Evolutionary conservation across 352 stramenopile species (phyloP), one percentile per base, ranked within the genome.

Genomic region (Thalassiosira allenii): DNA sequence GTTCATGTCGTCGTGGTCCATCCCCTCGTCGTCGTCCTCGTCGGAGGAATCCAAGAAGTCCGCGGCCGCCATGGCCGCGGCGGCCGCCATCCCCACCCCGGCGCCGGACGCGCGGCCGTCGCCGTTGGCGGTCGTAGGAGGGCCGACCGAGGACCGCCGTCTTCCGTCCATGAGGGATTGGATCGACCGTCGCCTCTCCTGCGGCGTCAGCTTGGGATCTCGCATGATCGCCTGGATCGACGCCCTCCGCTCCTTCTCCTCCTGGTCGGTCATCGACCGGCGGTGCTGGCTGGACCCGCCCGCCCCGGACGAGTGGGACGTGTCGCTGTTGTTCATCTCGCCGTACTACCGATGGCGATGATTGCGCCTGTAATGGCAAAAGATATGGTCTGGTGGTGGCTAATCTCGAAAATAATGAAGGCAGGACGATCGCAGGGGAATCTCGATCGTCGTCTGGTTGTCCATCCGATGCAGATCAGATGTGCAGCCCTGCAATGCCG

Each of bases 141-240:
- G 54, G 23, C 52, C 34, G 3, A 63, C 43, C 34, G 69, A 85
- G 5, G 78, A 89, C 14, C 88, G 76, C 41, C 89, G 59, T 66
- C 88, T 41, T n/a, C 88, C 88, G 75, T 93, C 88, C 88, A 93
- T 93, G 22, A 93, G 71, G 20, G 47, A 80, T 75, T 92, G 87
- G 54, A 93, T 92, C 0, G 75, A 83, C 57, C 73, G 71, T 17
- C 84, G 69, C 52, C 87, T 83, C 69, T 92, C 89, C 11, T 79
- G 44, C 0, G 66, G 52, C 22, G 71, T 82, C 11, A 93, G 58
- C 9, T 41, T 72, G 12, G 76, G 57, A 81, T 93, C 87, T 51
- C 52, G 72, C 70, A 92, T 84, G 47, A 93, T 93, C 32, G 76
- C 74, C 51, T 88, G 75, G 57, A 93, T 93, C 32, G 76, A 87